phyloP scores from a whole-genome alignment of 768 basidiomycete genomes.

The Termitomyces sp. region DNA sequence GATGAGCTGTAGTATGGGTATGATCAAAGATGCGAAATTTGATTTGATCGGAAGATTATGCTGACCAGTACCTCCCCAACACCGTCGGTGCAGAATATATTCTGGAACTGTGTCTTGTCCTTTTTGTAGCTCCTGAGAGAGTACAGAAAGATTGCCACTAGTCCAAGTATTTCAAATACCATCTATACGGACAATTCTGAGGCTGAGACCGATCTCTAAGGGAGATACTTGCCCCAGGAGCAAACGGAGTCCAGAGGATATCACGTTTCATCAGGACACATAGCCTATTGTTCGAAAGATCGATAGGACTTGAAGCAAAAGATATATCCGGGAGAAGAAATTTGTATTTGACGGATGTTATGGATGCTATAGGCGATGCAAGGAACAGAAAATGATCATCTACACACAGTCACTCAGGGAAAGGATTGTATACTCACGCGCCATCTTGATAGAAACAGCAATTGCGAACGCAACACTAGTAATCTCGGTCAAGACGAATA shows the following conservation, averaged over 20 bases:
- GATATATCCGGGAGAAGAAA: no score
- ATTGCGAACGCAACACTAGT: constrained; percentile 15
- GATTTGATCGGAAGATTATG: not conserved
- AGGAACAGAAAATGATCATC: no score
- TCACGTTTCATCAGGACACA: not conserved
- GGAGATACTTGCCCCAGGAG: not conserved
- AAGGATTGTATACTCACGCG: constrained; percentile 16
- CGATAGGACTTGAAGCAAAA: no score
- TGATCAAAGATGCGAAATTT: not conserved
- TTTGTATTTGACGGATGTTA: not conserved
- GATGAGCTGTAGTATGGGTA: not conserved
- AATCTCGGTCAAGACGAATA: constrained; percentile 25
- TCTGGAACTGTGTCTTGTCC: not conserved
- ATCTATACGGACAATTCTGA: not conserved
- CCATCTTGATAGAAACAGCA: constrained; percentile 20
- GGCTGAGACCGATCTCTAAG: not conserved
- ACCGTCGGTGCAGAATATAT: not conserved
- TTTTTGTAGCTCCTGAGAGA: not conserved
- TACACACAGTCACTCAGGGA: not conserved
- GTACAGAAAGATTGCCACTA: not conserved
- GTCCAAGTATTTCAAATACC: constrained; percentile 5
- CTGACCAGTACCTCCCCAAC: not conserved
- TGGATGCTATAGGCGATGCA: not conserved
- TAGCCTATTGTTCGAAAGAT: no score
- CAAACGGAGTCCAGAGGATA: constrained; percentile 5